Conservation (phyloP, 1,284 basidiomycete genomes). For the Takashimella koratensis region DNA sequence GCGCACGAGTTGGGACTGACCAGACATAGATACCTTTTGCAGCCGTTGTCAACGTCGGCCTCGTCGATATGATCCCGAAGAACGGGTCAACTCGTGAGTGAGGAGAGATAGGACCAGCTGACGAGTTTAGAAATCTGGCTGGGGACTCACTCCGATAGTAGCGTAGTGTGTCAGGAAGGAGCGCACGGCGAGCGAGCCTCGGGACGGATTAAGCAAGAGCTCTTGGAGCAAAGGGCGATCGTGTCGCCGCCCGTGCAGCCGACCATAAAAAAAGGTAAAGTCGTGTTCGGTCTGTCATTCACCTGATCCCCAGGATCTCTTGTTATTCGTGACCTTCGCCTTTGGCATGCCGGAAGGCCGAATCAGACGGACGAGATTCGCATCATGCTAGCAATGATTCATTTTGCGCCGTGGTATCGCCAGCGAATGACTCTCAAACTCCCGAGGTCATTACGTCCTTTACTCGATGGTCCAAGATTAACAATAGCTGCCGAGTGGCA, state of each 20-base stretch:
- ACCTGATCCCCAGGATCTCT: conserved; percentile 1
- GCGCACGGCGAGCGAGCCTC: conserved; percentile 3
- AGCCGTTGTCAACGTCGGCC: conserved; percentile 5
- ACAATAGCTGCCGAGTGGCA: conserved; percentile 2
- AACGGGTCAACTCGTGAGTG: conserved; percentile 5
- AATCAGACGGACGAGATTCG: conserved; percentile 2
- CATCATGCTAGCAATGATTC: conserved; percentile 8
- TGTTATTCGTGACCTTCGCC: conserved; percentile 4
- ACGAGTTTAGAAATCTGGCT: conserved; percentile 6
- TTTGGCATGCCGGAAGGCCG: conserved; percentile 8
- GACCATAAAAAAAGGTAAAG: conserved; percentile 3
- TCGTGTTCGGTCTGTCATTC: background rate
- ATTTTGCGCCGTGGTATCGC: conserved; percentile 8
- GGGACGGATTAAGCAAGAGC: conserved; percentile 3
- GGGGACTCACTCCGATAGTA: conserved; percentile 2
- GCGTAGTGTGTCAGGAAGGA: background rate
- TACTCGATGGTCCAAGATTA: background rate
- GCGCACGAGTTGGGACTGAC: background rate
- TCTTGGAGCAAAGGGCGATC: background rate
- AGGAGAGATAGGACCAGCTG: background rate
- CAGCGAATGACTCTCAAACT: conserved; percentile 4
- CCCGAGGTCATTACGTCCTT: background rate
- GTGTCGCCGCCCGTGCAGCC: conserved; percentile 4
- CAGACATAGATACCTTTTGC: conserved; percentile 7
- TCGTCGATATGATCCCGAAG: conserved; percentile 6